These are phyloP conservation scores for Candida ascalaphidarum DNA, from an alignment of 805 yeast species.

Conservation along the genomic window DNA sequence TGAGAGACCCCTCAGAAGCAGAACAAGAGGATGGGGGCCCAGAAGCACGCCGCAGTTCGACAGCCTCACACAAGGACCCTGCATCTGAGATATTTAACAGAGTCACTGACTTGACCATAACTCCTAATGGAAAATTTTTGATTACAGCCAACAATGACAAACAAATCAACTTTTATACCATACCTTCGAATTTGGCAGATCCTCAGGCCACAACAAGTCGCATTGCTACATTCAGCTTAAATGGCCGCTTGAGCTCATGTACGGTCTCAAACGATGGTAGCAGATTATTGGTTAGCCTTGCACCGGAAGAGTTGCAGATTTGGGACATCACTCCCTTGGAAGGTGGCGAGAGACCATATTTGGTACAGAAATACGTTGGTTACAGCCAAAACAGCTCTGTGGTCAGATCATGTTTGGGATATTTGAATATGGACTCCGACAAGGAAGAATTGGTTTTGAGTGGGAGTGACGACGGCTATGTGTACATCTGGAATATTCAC, in stretches of 20 bases:
- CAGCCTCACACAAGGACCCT: constrained; percentile 3
- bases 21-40: constrained; percentile 2
- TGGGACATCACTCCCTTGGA: constrained; percentile 57
- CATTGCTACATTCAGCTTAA: constrained; percentile 40
- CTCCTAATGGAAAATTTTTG: constrained; percentile 54
- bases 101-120: constrained; percentile 60
- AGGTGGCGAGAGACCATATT: constrained; percentile 31
- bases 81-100: constrained; percentile 30
- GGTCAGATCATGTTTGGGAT: constrained; percentile 73
- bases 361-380: constrained; percentile 62
- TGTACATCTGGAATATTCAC: constrained; percentile 70
- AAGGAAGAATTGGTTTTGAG: constrained; percentile 64
- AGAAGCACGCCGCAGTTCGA: background rate
- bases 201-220: constrained; percentile 25
- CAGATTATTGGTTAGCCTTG: constrained; percentile 50
- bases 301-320: constrained; percentile 69
- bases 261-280: constrained; percentile 48
- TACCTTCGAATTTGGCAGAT: constrained; percentile 27
- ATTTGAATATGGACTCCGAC: constrained; percentile 22
- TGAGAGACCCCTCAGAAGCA: background rate
- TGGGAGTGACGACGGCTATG: constrained; percentile 76
- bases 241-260: constrained; percentile 58
- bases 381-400: constrained; percentile 63
- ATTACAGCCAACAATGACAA: constrained; percentile 59
- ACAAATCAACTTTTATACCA: constrained; percentile 52